Evolutionary conservation across 2,329 filamentous ascomycete genomes (phyloP).

Genomic region (Phaeosphaeriaceae sp.): DNA sequence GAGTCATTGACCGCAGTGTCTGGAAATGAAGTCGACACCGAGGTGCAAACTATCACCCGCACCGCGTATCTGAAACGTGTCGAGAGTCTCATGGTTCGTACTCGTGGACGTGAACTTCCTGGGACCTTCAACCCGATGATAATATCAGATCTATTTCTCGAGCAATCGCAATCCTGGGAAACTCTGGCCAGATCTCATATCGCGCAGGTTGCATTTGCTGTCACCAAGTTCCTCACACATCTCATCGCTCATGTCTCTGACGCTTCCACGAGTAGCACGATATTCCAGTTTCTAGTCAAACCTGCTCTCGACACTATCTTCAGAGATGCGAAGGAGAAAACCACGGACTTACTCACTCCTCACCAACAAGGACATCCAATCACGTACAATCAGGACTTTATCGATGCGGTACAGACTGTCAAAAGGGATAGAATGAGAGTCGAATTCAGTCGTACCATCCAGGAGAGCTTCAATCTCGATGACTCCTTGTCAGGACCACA

Average conservation of each 20-base stretch:
- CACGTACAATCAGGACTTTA: slow-evolving; percentile 51
- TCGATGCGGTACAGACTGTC: slow-evolving; percentile 43
- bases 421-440: slow-evolving; percentile 22
- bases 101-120: slow-evolving; percentile 63
- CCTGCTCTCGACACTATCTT: slow-evolving; percentile 9
- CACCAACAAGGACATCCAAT: slow-evolving; percentile 43
- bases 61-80: slow-evolving; percentile 14
- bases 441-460: slow-evolving; percentile 30
- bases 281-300: slow-evolving; percentile 9
- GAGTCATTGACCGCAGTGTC: slow-evolving; percentile 36
- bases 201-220: slow-evolving; percentile 40
- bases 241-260: slow-evolving; percentile 5
- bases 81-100: slow-evolving; percentile 35
- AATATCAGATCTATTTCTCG: slow-evolving; percentile 64
- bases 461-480: neutral
- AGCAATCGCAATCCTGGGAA: slow-evolving; percentile 64
- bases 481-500: neutral
- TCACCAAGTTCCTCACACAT: slow-evolving; percentile 17
- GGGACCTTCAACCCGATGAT: slow-evolving; percentile 67
- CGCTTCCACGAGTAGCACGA: slow-evolving; percentile 1
- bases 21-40: neutral
- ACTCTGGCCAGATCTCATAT: slow-evolving; percentile 46
- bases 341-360: slow-evolving; percentile 3
- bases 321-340: slow-evolving; percentile 3
- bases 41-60: neutral